Conservation (phyloP, 805 yeast genomes). For the Candida berthetii region DNA sequence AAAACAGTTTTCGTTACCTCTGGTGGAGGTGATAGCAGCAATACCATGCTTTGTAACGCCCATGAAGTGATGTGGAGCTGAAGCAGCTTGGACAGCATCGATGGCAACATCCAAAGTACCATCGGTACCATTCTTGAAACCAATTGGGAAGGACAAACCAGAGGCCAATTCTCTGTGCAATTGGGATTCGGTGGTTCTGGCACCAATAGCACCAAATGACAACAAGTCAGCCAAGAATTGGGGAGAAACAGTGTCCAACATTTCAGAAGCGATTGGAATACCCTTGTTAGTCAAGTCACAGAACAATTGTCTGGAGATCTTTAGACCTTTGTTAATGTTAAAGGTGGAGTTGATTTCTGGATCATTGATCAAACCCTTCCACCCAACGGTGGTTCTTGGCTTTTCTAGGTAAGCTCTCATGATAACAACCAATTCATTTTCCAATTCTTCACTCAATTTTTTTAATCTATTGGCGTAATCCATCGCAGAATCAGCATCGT, state of each 20-base stretch:
- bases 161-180: conserved; percentile 96
- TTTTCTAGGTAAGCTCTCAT: conserved; percentile 98
- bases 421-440: conserved; percentile 72
- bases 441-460: conserved; percentile 60
- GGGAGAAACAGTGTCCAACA: conserved; percentile 97
- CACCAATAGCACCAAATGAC: conserved; percentile 97
- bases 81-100: conserved; percentile 91
- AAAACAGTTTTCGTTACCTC: conserved; percentile 92
- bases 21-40: conserved; percentile 93
- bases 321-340: conserved; percentile 92
- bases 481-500: conserved; percentile 82
- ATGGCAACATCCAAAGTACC: conserved; percentile 90
- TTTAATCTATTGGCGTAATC: conserved; percentile 76
- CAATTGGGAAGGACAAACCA: conserved; percentile 97
- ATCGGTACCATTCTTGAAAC: conserved; percentile 98
- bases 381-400: conserved; percentile 98
- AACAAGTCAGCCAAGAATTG: conserved; percentile 89
- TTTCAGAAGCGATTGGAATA: conserved; percentile 92
- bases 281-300: conserved; percentile 73
- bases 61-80: conserved; percentile 90
- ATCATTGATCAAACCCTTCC: conserved; percentile 98
- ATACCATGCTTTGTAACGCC: conserved; percentile 97
- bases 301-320: conserved; percentile 80
- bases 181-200: conserved; percentile 98
- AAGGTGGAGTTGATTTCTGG: conserved; percentile 91